Evolutionary conservation across 352 stramenopile genomes (phyloP).

Genomic region (Phytopythium delawarense): DNA sequence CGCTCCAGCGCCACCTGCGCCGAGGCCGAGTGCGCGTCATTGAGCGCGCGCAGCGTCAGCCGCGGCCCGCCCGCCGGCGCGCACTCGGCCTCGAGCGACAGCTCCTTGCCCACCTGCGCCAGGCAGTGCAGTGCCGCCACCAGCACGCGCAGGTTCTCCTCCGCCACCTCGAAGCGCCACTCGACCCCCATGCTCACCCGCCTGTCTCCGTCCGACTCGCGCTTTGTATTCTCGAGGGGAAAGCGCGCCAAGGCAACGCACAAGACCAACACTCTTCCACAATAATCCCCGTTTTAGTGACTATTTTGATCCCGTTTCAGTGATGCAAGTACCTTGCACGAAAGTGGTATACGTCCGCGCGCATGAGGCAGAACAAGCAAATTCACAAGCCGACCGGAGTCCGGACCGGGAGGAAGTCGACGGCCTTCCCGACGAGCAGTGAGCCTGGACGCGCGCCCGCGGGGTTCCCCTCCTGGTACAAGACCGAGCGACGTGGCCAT

Average conservation of each 20-base stretch:
- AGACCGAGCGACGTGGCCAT: conserved; percentile 19
- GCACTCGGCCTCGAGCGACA: conserved; percentile 70
- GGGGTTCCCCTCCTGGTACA: too few relatives aligned
- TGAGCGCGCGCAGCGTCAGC: conserved; percentile 70
- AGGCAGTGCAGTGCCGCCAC: conserved; percentile 78
- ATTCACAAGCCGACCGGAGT: too few relatives aligned
- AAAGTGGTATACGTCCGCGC: conserved; percentile 3
- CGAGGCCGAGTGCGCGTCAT: conserved; percentile 81
- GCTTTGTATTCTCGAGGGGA: neutral
- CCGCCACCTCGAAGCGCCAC: conserved; percentile 53
- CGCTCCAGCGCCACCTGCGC: conserved; percentile 55
- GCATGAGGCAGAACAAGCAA: neutral
- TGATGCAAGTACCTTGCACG: neutral
- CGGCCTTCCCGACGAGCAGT: neutral
- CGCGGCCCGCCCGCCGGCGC: conserved; percentile 11
- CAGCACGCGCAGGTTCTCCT: conserved; percentile 75
- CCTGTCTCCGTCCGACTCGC: neutral
- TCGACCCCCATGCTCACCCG: neutral
- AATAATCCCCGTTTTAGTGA: neutral
- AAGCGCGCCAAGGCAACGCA: neutral
- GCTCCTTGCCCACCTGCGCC: conserved; percentile 73
- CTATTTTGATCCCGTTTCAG: neutral
- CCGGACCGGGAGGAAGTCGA: neutral
- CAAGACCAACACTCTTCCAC: neutral
- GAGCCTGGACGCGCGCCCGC: too few relatives aligned